phyloP scores from a whole-genome alignment of 306 rosid species.

The Citrullus amarus region DNA sequence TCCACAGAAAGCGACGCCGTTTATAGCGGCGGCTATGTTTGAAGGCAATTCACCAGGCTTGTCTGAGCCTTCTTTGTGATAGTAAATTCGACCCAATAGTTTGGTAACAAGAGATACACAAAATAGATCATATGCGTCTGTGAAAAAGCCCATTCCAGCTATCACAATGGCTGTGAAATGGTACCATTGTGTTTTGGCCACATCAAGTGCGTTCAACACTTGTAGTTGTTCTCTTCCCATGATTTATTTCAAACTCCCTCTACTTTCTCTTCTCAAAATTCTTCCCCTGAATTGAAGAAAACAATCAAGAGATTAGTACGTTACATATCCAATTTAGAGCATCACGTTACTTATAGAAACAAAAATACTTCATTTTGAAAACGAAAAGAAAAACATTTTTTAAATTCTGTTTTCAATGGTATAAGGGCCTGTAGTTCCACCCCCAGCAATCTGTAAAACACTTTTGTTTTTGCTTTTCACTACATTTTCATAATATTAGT shows the following conservation, averaged over 20 bases:
- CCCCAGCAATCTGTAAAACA: too few species aligned
- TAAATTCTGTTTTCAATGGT: too few species aligned
- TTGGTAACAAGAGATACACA: slow-evolving; percentile 89
- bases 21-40: slow-evolving; percentile 63
- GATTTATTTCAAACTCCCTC: not conserved
- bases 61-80: slow-evolving; percentile 22
- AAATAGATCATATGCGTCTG: slow-evolving; percentile 79
- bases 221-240: slow-evolving; percentile 47
- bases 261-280: not conserved
- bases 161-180: slow-evolving; percentile 82
- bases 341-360: too few species aligned
- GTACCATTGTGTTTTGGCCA: slow-evolving; percentile 85
- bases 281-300: not conserved
- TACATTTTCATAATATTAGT: too few species aligned
- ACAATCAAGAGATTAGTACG: not conserved
- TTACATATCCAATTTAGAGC: too few species aligned
- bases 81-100: slow-evolving; percentile 64
- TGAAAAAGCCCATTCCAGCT: slow-evolving; percentile 93
- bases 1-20: slow-evolving; percentile 81
- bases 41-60: slow-evolving; percentile 55
- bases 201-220: slow-evolving; percentile 70
- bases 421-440: too few species aligned
- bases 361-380: too few species aligned
- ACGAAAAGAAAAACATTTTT: too few species aligned
- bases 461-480: too few species aligned